Evolutionary conservation across 371 early-diverging fungal genomes (phyloP).

Genomic region (Apophysomyces ossiformis): DNA sequence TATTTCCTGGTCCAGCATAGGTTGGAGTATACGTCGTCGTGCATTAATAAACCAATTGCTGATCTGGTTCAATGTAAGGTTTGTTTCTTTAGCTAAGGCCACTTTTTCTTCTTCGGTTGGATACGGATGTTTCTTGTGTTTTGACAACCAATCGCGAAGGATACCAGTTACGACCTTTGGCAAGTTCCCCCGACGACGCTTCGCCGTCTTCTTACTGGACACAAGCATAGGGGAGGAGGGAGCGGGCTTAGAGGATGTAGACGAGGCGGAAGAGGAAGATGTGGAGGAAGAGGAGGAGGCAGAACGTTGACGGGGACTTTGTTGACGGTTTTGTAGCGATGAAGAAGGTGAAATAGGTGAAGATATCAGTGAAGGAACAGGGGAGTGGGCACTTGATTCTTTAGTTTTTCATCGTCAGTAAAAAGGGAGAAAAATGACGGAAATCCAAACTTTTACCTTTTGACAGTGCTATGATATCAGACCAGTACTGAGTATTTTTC

Average conservation of each 20-base stretch:
- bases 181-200: constrained; percentile 63
- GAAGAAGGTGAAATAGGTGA: constrained; percentile 34
- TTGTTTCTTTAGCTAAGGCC: constrained; percentile 62
- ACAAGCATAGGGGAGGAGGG: neutral
- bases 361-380: constrained; percentile 37
- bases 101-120: constrained; percentile 82
- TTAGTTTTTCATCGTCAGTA: neutral
- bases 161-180: constrained; percentile 67
- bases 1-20: constrained; percentile 35
- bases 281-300: constrained; percentile 11
- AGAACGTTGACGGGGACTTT: neutral
- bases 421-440: neutral
- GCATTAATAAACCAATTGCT: constrained; percentile 70
- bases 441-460: constrained; percentile 25
- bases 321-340: constrained; percentile 6
- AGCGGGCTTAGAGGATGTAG: neutral
- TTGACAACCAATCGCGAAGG: constrained; percentile 75
- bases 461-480: constrained; percentile 32
- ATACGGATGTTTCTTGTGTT: constrained; percentile 80
- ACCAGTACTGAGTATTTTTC: constrained; percentile 39
- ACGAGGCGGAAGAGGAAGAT: constrained; percentile 7
- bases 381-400: constrained; percentile 35
- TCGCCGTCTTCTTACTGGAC: constrained; percentile 20
- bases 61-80: constrained; percentile 59
- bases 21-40: constrained; percentile 67